Conservation (phyloP, 2,329 filamentous ascomycete genomes). For the Aspergillus fijiensis region DNA sequence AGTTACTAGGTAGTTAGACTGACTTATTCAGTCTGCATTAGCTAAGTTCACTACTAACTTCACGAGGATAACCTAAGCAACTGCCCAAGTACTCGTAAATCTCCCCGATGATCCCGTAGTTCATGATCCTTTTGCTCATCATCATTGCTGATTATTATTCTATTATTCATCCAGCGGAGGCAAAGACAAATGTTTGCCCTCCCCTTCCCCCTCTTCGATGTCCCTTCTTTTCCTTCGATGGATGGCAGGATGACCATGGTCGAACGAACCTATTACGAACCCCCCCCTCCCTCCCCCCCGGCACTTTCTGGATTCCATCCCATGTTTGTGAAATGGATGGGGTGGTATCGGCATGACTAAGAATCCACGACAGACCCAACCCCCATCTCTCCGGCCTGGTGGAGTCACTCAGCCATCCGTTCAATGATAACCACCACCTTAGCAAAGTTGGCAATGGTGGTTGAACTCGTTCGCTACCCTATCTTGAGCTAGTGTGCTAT, state of each 20-base stretch:
- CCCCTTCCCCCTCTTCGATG: not conserved
- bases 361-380: not conserved
- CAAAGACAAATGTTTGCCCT: too few relatives aligned
- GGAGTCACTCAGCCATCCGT: not conserved
- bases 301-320: not conserved
- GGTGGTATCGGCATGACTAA: not conserved
- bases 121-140: too few relatives aligned
- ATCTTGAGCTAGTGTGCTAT: not conserved
- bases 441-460: not conserved
- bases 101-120: too few relatives aligned
- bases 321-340: not conserved
- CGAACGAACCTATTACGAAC: not conserved
- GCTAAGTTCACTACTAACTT: too few relatives aligned
- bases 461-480: not conserved
- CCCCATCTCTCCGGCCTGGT: not conserved
- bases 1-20: too few relatives aligned
- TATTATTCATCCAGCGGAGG: too few relatives aligned
- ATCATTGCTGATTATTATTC: too few relatives aligned
- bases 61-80: too few relatives aligned
- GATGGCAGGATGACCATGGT: not conserved
- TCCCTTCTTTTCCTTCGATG: not conserved
- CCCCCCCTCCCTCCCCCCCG: too few relatives aligned
- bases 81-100: too few relatives aligned
- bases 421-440: not conserved
- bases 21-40: too few relatives aligned